phyloP scores from a whole-genome alignment of 805 yeast genomes.

The Candida loeiensis region DNA sequence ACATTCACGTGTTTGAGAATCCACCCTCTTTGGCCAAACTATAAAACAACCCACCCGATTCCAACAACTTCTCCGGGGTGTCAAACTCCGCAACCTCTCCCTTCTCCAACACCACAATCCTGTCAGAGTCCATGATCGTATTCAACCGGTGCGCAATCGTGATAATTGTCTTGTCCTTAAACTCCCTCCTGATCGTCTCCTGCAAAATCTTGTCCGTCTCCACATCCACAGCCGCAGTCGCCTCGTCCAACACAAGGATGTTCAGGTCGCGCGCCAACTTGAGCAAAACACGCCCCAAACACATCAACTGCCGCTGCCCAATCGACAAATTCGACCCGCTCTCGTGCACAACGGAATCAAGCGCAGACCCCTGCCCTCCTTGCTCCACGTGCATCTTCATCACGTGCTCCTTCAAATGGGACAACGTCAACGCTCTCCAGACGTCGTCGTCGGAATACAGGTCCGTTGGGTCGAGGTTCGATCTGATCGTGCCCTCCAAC shows the following conservation, averaged over 20 bases:
- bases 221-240: conserved; percentile 87
- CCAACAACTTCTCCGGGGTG: conserved; percentile 62
- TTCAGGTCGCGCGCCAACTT: conserved; percentile 49
- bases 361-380: conserved; percentile 27
- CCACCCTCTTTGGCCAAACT: conserved; percentile 83
- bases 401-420: conserved; percentile 42
- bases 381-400: conserved; percentile 24
- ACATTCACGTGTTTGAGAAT: conserved; percentile 37
- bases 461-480: conserved; percentile 41
- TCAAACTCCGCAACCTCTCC: conserved; percentile 79
- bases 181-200: conserved; percentile 71
- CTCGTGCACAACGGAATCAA: conserved; percentile 38
- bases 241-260: conserved; percentile 74
- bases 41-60: conserved; percentile 65
- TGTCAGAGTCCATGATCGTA: conserved; percentile 78
- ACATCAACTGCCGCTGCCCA: conserved; percentile 58
- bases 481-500: conserved; percentile 40
- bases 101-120: conserved; percentile 69
- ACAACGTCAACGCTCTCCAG: conserved; percentile 42
- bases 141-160: conserved; percentile 85
- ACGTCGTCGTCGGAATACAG: conserved; percentile 33
- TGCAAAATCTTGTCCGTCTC: conserved; percentile 77
- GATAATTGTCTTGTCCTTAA: conserved; percentile 71
- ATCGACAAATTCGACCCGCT: conserved; percentile 50
- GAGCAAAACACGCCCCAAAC: conserved; percentile 74